phyloP scores from a whole-genome alignment of 1,284 basidiomycete genomes.

The Heterobasidion irregulare region DNA sequence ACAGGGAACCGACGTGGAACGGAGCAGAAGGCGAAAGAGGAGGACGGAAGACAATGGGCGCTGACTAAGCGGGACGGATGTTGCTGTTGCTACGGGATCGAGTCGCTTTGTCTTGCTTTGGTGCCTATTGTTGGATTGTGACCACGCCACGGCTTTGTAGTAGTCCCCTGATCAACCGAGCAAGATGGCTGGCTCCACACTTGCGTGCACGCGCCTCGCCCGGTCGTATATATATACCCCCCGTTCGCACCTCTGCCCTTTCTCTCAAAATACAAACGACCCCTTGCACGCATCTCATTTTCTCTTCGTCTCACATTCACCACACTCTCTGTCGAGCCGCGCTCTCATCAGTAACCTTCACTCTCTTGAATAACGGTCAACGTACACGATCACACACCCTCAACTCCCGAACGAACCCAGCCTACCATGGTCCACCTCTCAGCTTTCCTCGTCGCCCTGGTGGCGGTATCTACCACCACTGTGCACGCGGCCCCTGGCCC shows the following conservation, averaged over 20 bases:
- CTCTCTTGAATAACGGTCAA: not conserved
- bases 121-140: too few species aligned
- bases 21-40: too few species aligned
- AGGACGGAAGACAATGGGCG: too few species aligned
- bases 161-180: too few species aligned
- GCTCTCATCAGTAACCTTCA: not conserved
- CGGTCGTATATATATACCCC: not conserved
- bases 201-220: too few species aligned
- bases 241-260: not conserved
- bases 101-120: too few species aligned
- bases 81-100: too few species aligned
- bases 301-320: not conserved
- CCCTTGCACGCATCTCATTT: not conserved
- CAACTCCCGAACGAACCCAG: not conserved
- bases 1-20: too few species aligned
- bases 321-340: not conserved
- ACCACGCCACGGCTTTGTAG: too few species aligned
- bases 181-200: too few species aligned
- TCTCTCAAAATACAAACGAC: not conserved
- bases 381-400: not conserved
- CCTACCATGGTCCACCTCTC: conserved; percentile 14
- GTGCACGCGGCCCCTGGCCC: conserved; percentile 12
- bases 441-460: conserved; percentile 10
- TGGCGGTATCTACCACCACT: conserved; percentile 4
- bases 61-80: too few species aligned